phyloP scores from a whole-genome alignment of 1,139 yeast genomes.

The Blastobotrys ciferrii region DNA sequence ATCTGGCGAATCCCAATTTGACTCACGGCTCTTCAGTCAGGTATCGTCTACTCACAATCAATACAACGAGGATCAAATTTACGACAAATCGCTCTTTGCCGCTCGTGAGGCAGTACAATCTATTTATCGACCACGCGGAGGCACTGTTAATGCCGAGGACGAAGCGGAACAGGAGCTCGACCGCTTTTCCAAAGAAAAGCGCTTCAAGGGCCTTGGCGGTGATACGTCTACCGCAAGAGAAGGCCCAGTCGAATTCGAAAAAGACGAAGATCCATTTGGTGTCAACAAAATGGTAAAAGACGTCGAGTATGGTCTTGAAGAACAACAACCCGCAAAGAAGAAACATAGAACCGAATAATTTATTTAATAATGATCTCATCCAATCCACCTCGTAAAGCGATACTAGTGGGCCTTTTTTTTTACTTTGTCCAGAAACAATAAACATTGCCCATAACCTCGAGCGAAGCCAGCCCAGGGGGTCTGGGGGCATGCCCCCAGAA shows the following conservation, averaged over 20 bases:
- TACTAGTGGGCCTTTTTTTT: no score
- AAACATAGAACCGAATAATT: conserved; percentile 4
- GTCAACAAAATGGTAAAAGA: conserved; percentile 27
- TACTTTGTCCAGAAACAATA: no score
- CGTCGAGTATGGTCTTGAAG: conserved; percentile 25
- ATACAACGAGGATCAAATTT: conserved; percentile 49
- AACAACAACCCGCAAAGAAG: conserved; percentile 3
- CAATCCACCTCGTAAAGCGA: no score
- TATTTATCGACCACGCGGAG: conserved; percentile 46
- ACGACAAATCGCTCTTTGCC: conserved; percentile 55
- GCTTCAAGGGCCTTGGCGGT: conserved; percentile 39
- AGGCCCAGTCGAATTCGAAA: conserved; percentile 56
- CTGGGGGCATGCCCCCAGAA: no score
- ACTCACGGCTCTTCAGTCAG: conserved; percentile 52
- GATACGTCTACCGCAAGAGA: conserved; percentile 28
- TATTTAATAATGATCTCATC: no score
- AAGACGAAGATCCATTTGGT: conserved; percentile 36
- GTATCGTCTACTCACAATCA: conserved; percentile 31
- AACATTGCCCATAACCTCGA: no score
- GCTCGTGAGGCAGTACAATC: conserved; percentile 51
- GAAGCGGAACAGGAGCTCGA: conserved; percentile 37
- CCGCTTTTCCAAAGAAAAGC: conserved; percentile 35
- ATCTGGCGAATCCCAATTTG: conserved; percentile 48
- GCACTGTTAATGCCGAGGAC: conserved; percentile 25
- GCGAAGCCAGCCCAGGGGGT: no score